phyloP scores from a whole-genome alignment of 2,329 filamentous ascomycete genomes.

The Aspergillus uvarum region DNA sequence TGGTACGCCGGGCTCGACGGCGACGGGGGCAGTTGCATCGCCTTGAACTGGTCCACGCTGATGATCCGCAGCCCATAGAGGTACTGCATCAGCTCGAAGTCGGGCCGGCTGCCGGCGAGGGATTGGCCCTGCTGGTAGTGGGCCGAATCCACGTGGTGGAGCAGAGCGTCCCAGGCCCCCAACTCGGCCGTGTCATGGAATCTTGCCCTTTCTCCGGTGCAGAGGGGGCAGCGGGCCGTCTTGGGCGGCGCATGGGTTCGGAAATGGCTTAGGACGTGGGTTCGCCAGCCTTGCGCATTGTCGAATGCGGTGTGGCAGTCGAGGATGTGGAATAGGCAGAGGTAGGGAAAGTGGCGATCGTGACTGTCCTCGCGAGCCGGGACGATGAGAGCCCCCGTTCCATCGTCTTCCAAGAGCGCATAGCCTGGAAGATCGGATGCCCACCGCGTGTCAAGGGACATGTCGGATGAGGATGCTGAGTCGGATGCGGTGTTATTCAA shows the following conservation, averaged over 20 bases:
- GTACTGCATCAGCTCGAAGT: constrained; percentile 48
- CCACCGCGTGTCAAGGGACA: constrained; percentile 33
- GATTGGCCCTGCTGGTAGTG: constrained; percentile 45
- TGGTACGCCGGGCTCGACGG: constrained; percentile 40
- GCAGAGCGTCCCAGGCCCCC: constrained; percentile 44
- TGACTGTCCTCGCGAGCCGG: constrained; percentile 15
- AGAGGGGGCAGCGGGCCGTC: constrained; percentile 47
- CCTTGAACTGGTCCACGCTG: constrained; percentile 44
- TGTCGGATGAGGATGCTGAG: constrained; percentile 28
- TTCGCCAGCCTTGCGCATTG: constrained; percentile 41
- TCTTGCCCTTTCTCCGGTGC: constrained; percentile 24
- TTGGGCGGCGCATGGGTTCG: constrained; percentile 40
- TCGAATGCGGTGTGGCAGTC: constrained; percentile 44
- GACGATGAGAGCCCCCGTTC: constrained; percentile 31
- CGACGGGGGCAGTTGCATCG: constrained; percentile 42
- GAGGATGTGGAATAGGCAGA: constrained; percentile 48
- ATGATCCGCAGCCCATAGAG: constrained; percentile 45
- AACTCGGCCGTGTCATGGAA: constrained; percentile 24
- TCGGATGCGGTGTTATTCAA: constrained; percentile 28
- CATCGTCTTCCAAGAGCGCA: constrained; percentile 30
- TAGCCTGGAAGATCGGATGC: constrained; percentile 24
- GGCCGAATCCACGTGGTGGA: constrained; percentile 42
- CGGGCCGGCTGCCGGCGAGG: constrained; percentile 41
- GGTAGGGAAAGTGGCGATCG: constrained; percentile 24
- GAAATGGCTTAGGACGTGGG: constrained; percentile 48